phyloP scores from a whole-genome alignment of 768 basidiomycete genomes.

The Crepidotus variabilis region DNA sequence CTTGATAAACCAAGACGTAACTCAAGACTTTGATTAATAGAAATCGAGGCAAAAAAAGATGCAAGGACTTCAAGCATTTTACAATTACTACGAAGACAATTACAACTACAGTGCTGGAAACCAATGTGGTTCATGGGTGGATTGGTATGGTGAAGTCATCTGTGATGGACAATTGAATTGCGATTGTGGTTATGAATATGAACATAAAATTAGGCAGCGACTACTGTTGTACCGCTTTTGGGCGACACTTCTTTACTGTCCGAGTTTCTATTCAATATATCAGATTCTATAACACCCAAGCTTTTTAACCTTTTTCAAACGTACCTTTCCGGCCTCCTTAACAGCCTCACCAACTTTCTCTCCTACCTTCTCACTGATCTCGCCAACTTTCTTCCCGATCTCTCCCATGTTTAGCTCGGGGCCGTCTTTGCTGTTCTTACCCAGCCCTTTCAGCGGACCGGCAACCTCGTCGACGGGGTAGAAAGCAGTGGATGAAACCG shows the following conservation, averaged over 20 bases:
- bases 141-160: constrained; percentile 71
- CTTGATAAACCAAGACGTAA: too few species aligned
- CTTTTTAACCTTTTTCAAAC: neutral
- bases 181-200: too few species aligned
- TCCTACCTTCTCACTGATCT: neutral
- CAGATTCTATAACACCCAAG: too few species aligned
- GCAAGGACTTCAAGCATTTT: constrained; percentile 81
- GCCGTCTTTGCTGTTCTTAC: constrained; percentile 19
- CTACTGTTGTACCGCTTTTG: too few species aligned
- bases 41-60: too few species aligned
- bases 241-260: too few species aligned
- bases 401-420: neutral
- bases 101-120: constrained; percentile 25
- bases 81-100: constrained; percentile 58
- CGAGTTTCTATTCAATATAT: too few species aligned
- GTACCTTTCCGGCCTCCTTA: neutral
- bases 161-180: too few species aligned
- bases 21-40: too few species aligned
- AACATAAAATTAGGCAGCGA: too few species aligned
- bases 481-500: constrained; percentile 29
- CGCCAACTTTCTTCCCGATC: neutral
- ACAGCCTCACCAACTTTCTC: neutral
- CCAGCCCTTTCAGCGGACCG: constrained; percentile 36
- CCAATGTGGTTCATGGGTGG: constrained; percentile 72
- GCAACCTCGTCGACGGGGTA: constrained; percentile 40